A percentile compares a stretch with the other conserved stretches of the same genome.
phyloP scores from a whole-genome alignment of 495 filamentous ascomycete species.

The Penicillium chermesinum region DNA sequence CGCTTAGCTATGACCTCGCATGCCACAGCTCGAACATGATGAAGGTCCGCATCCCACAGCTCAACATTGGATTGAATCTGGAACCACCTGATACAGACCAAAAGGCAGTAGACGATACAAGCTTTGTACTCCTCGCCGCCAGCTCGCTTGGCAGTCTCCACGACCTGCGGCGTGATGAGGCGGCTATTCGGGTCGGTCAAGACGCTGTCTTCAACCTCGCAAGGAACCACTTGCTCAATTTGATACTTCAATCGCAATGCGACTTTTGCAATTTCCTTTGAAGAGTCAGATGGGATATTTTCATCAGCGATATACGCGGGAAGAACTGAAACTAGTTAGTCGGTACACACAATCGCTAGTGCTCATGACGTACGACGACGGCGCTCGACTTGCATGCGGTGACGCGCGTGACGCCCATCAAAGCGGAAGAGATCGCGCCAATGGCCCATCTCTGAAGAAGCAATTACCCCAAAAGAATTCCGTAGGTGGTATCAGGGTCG shows the following conservation, averaged over 20 bases:
- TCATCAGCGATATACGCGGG: slow-evolving; percentile 34
- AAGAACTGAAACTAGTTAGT: slow-evolving; percentile 25
- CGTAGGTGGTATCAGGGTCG: background rate
- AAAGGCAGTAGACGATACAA: slow-evolving; percentile 80
- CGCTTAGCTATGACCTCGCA: slow-evolving; percentile 93
- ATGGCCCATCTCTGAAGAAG: slow-evolving; percentile 27
- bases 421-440: slow-evolving; percentile 32
- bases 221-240: slow-evolving; percentile 81
- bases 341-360: slow-evolving; percentile 4
- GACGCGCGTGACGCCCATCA: slow-evolving; percentile 17
- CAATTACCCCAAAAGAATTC: background rate
- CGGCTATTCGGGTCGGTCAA: slow-evolving; percentile 76
- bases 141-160: slow-evolving; percentile 72
- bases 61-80: slow-evolving; percentile 71
- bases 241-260: slow-evolving; percentile 87
- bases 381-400: slow-evolving; percentile 28
- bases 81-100: slow-evolving; percentile 91
- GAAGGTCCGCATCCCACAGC: slow-evolving; percentile 87
- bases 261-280: slow-evolving; percentile 73
- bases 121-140: slow-evolving; percentile 69
- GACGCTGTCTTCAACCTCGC: slow-evolving; percentile 68
- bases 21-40: slow-evolving; percentile 71
- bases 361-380: slow-evolving; percentile 40
- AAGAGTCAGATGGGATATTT: slow-evolving; percentile 47
- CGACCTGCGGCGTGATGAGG: slow-evolving; percentile 74